Conservation (phyloP, 2,329 filamentous ascomycete genomes). For the Fusarium bulbicola region DNA sequence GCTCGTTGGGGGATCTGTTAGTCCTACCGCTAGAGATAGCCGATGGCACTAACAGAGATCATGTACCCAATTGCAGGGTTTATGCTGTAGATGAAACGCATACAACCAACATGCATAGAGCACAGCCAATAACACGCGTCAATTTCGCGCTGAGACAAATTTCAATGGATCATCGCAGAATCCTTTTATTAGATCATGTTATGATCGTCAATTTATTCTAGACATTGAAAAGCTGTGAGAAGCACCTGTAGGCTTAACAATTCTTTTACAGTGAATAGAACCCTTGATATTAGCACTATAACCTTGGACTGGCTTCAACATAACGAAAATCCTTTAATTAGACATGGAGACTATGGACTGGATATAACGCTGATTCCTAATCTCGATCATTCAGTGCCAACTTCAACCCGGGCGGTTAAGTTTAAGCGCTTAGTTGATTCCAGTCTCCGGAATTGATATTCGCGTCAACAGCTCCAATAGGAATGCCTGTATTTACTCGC, state of each 20-base stretch:
- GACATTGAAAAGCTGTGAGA: too few species aligned
- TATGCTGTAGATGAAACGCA: neutral
- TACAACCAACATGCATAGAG: neutral
- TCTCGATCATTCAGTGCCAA: too few species aligned
- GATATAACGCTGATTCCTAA: neutral
- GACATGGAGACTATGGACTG: neutral
- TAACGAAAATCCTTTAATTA: accelerated
- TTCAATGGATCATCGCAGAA: neutral
- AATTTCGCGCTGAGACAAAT: neutral
- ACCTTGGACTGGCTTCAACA: neutral
- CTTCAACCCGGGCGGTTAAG: neutral
- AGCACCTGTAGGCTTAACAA: neutral
- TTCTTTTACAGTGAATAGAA: neutral
- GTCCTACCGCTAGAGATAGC: accelerated
- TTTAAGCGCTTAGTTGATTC: neutral
- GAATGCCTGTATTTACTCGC: neutral
- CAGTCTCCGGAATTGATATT: neutral
- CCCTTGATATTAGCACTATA: neutral
- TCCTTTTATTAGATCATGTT: neutral
- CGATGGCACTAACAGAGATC: accelerated
- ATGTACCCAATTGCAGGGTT: neutral
- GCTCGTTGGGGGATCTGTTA: accelerated
- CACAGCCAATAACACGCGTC: neutral
- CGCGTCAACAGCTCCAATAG: neutral
- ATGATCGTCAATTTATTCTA: neutral